Base-by-base conservation (phyloP, 2,329 filamentous ascomycete genomes). In the Cordyceps sp. region DNA sequence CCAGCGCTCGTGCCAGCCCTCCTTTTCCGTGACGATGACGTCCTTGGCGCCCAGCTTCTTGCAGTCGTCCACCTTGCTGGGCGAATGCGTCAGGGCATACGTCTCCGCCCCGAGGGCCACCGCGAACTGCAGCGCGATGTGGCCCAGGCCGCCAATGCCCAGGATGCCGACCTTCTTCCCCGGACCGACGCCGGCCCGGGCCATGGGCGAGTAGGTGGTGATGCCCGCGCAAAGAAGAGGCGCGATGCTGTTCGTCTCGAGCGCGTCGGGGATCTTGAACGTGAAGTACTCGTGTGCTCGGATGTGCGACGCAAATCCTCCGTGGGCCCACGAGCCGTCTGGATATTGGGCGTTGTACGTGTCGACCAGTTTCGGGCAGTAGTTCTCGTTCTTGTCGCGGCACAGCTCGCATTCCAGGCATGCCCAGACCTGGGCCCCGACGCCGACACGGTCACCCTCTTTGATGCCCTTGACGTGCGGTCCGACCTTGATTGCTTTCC, bases 201-300 rank as follows among this genome's bases (percentile, higher is more conserved):
- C 65, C 13, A 90, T 54, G 0, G 82, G 81, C 5, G 68, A 67
- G 47, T 69, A 90, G 0, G 77, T 67, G 0, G 82, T 90, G 32
- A 88, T 64, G 2, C 83, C 82, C 2, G 73, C 82, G 46, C 82
- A 88, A 19, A 88, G 62, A 59, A 90, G 73, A 1, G 81, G 80
- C 2, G 79, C 69, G 0, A 62, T 65, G 2, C 58, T 46, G 21
- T 64, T 59, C 0, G 59, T 59, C 7, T 58, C 50, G 9, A 73
- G 50, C 1, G 46, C 49, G n/a, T 70, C 65, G 0, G 68, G 69
- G 24, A 73, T 69, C 39, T 64, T 65, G 42, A 73, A 64, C 21
- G 61, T 62, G 40, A 82, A 85, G 50, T 64, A 62, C 42, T 64
- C 59, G 36, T 66, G 63, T 0, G 57, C 60, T 18, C 63, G 53